phyloP scores from a whole-genome alignment of 306 rosid species.

The Lathyrus oleraceus region DNA sequence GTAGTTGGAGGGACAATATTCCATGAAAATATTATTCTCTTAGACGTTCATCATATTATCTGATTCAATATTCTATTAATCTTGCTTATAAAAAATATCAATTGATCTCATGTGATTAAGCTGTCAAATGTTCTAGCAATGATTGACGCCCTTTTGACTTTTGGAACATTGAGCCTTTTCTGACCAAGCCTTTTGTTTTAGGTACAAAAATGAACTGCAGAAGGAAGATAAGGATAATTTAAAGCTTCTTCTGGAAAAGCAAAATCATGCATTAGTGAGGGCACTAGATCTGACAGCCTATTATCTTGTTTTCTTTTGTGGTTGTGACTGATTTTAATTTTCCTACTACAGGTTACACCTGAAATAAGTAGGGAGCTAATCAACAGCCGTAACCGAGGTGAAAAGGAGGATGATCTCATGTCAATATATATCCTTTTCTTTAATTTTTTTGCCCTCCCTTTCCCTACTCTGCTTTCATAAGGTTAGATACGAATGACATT shows the following conservation, averaged over 20 bases:
- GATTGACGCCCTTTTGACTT: constrained; percentile 6
- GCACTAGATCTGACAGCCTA: constrained; percentile 24
- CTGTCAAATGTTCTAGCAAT: constrained; percentile 9
- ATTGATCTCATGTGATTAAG: not conserved
- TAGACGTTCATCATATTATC: not conserved
- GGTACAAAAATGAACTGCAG: constrained; percentile 84
- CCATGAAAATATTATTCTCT: not conserved
- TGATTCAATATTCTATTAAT: not conserved
- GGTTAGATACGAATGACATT: constrained; percentile 2
- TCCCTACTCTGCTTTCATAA: not conserved
- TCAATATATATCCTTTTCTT: constrained; percentile 72
- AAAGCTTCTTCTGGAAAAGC: constrained; percentile 66
- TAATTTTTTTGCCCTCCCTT: not conserved
- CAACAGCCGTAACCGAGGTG: constrained; percentile 85
- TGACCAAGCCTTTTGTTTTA: constrained; percentile 42
- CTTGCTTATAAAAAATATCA: not conserved
- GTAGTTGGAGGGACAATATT: constrained; percentile 8
- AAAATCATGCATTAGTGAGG: constrained; percentile 75
- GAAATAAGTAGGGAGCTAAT: constrained; percentile 77
- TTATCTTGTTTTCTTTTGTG: constrained; percentile 27
- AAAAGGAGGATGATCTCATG: constrained; percentile 76
- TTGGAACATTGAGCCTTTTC: constrained; percentile 13
- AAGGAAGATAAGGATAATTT: constrained; percentile 74
- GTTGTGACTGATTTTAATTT: constrained; percentile 13
- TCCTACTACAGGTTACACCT: constrained; percentile 73